Percentiles rank a stretch among this genome's conserved stretches.
These are phyloP conservation scores for Fusarium sp. DNA, from an alignment of 2,329 filamentous ascomycete genomes.

Conservation along the genomic window DNA sequence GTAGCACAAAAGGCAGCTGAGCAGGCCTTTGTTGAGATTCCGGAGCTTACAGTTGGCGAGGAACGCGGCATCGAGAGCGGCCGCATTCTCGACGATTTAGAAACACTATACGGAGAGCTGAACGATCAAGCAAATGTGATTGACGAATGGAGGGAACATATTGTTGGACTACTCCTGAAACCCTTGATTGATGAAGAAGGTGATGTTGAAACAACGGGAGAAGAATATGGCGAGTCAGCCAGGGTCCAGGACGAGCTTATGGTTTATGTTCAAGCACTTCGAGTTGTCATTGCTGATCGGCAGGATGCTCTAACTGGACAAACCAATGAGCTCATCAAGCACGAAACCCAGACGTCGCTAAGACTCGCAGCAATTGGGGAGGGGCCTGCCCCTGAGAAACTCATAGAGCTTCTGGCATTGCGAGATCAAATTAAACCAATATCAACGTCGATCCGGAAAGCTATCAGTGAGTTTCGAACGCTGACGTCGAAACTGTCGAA, in stretches of 20 bases:
- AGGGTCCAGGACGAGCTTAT: slow-evolving; percentile 90
- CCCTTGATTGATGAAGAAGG: slow-evolving; percentile 88
- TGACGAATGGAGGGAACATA: slow-evolving; percentile 79
- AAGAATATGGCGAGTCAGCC: slow-evolving; percentile 90
- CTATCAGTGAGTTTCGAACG: slow-evolving; percentile 77
- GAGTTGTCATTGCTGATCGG: slow-evolving; percentile 82
- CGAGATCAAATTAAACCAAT: slow-evolving; percentile 65
- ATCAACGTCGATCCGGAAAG: slow-evolving; percentile 76
- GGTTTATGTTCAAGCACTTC: slow-evolving; percentile 84
- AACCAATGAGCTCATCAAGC: slow-evolving; percentile 78
- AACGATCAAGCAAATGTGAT: slow-evolving; percentile 80
- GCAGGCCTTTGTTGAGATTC: slow-evolving; percentile 72
- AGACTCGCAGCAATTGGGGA: slow-evolving; percentile 71
- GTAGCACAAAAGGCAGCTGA: slow-evolving; percentile 67
- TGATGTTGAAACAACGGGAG: slow-evolving; percentile 79
- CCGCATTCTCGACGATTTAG: slow-evolving; percentile 74
- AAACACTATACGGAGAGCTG: slow-evolving; percentile 73
- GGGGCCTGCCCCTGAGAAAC: slow-evolving; percentile 77
- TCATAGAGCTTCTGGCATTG: slow-evolving; percentile 64
- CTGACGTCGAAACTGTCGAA: slow-evolving; percentile 69
- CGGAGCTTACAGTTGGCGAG: slow-evolving; percentile 65
- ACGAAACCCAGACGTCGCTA: slow-evolving; percentile 76
- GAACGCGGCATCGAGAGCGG: slow-evolving; percentile 79
- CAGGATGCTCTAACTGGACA: slow-evolving; percentile 82
- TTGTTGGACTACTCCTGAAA: slow-evolving; percentile 78